Evolutionary conservation across 2,329 filamentous ascomycete genomes (phyloP).

Genomic region (Diplodia seriata): DNA sequence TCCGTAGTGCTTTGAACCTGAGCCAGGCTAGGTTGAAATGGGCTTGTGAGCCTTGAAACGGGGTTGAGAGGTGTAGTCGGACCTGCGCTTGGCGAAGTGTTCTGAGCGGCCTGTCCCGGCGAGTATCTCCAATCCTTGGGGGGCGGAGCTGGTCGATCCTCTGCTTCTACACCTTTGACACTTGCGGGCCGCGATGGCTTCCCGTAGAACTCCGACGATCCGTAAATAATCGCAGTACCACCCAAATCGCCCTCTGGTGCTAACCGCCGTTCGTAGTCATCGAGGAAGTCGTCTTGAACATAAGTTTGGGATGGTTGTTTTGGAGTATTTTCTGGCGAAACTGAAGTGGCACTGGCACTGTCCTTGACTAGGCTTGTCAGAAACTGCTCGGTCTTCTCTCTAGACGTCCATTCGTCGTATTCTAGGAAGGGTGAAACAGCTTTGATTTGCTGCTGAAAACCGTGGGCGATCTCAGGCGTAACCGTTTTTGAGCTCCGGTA

Average conservation of each 20-base stretch:
- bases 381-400: constrained; percentile 62
- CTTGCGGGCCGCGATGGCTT: constrained; percentile 26
- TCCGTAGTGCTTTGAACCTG: constrained; percentile 48
- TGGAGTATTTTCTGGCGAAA: constrained; percentile 30
- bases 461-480: constrained; percentile 49
- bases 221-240: constrained; percentile 50
- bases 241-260: constrained; percentile 40
- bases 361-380: constrained; percentile 56
- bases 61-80: constrained; percentile 20
- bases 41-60: constrained; percentile 25
- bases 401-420: constrained; percentile 56
- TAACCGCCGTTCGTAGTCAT: constrained; percentile 31
- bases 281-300: constrained; percentile 37
- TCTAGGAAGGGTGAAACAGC: constrained; percentile 60
- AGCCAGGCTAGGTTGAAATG: constrained; percentile 44
- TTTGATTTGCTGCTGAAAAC: constrained; percentile 51
- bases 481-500: constrained; percentile 49
- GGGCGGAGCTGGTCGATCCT: constrained; percentile 48
- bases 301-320: constrained; percentile 37
- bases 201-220: constrained; percentile 27
- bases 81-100: constrained; percentile 7
- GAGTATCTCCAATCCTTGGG: constrained; percentile 53
- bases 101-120: background rate
- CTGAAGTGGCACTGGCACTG: background rate
- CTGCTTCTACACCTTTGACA: background rate